phyloP scores from a whole-genome alignment of 352 stramenopile genomes.

The Hyaloperonospora brassicae region DNA sequence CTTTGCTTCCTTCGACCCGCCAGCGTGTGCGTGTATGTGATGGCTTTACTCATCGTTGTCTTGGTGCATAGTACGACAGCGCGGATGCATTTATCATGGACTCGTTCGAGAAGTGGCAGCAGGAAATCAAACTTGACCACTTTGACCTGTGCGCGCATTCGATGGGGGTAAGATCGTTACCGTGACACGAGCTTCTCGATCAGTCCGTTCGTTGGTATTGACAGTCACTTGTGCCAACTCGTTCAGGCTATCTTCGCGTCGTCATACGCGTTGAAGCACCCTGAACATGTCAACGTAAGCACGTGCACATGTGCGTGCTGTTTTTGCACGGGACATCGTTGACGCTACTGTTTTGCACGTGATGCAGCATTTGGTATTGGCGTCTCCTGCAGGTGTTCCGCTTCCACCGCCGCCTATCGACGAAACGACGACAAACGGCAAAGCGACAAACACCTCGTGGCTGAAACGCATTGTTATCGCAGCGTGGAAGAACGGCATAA shows the following conservation, averaged over 20 bases:
- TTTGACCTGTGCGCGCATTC: slow-evolving; percentile 77
- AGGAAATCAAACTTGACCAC: slow-evolving; percentile 58
- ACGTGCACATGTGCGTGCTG: neutral
- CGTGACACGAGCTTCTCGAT: neutral
- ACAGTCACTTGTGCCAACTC: neutral
- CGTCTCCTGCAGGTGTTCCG: slow-evolving; percentile 62
- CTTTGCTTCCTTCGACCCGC: neutral
- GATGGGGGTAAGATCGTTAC: slow-evolving; percentile 46
- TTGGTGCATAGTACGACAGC: slow-evolving; percentile 50
- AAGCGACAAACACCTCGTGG: slow-evolving; percentile 41
- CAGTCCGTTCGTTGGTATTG: neutral
- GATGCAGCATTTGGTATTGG: slow-evolving; percentile 59
- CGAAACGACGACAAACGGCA: slow-evolving; percentile 29
- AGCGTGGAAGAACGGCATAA: slow-evolving; percentile 61
- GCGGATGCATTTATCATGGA: slow-evolving; percentile 65
- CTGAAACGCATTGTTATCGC: slow-evolving; percentile 40
- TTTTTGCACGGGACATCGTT: neutral
- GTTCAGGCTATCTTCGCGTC: slow-evolving; percentile 74
- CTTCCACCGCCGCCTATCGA: slow-evolving; percentile 41
- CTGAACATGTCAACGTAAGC: slow-evolving; percentile 54
- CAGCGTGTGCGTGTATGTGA: slow-evolving; percentile 2
- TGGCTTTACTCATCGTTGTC: neutral
- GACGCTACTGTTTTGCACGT: neutral
- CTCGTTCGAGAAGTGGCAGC: slow-evolving; percentile 65
- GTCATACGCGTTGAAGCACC: slow-evolving; percentile 56